These are phyloP conservation scores for Tricholoma matsutake DNA, from an alignment of 768 basidiomycete genomes.

Conservation along the genomic window DNA sequence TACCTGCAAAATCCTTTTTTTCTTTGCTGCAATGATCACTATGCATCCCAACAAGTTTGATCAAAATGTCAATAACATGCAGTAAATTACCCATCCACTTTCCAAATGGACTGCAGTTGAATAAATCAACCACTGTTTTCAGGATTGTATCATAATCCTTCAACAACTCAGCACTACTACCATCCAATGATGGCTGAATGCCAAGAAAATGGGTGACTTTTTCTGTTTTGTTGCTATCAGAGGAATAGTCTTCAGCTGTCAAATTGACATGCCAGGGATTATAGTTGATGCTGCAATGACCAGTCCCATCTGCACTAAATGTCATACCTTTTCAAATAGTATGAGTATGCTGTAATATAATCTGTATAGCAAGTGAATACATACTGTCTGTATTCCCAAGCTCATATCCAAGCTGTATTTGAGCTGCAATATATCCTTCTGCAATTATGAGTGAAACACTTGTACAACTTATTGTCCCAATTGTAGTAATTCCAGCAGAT, in stretches of 20 bases:
- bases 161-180: conserved; percentile 19
- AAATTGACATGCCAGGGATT: conserved; percentile 18
- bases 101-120: conserved; percentile 20
- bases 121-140: conserved; percentile 14
- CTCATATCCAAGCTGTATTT: conserved; percentile 15
- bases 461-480: conserved; percentile 9
- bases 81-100: conserved; percentile 12
- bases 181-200: conserved; percentile 17
- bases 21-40: conserved; percentile 25
- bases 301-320: conserved; percentile 14
- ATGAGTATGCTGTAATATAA: not conserved
- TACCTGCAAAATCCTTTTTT: conserved; percentile 23
- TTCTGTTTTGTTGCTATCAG: not conserved
- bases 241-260: conserved; percentile 14
- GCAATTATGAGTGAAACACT: conserved; percentile 10
- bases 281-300: conserved; percentile 20
- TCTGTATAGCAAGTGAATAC: not conserved
- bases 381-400: conserved; percentile 2
- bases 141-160: conserved; percentile 17
- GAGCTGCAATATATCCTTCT: conserved; percentile 17
- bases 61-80: conserved; percentile 14
- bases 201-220: conserved; percentile 18
- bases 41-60: conserved; percentile 15
- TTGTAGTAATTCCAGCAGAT: conserved; percentile 6
- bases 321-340: conserved; percentile 4